These are phyloP conservation scores for Trichoderma simmonsii DNA, from an alignment of 2,329 filamentous ascomycete genomes.

Conservation along the genomic window DNA sequence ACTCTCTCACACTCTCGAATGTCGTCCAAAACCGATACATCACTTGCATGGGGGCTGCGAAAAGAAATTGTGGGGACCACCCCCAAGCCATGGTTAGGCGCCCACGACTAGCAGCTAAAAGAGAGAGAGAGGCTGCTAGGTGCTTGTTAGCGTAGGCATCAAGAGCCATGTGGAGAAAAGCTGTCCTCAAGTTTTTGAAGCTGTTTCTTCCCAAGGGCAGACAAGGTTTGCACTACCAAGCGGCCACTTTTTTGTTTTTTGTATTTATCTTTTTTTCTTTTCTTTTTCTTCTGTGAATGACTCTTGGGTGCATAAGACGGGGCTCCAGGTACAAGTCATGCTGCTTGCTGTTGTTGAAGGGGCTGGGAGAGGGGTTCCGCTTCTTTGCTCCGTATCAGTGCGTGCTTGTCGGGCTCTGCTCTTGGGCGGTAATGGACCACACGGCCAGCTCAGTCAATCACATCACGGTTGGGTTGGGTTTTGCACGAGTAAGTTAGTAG, in stretches of 20 bases:
- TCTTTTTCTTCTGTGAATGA: background rate
- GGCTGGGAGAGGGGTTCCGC: background rate
- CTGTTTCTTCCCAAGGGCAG: background rate
- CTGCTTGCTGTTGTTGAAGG: background rate
- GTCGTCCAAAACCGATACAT: conserved; percentile 7
- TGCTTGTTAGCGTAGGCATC: background rate
- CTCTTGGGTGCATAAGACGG: background rate
- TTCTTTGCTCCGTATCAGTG: background rate
- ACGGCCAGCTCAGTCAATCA: background rate
- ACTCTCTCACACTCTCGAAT: background rate
- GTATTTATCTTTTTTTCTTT: background rate
- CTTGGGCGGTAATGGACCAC: background rate
- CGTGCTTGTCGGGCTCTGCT: background rate
- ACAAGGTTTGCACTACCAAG: background rate
- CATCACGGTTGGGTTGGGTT: background rate
- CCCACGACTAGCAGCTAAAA: background rate
- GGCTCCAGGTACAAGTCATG: background rate
- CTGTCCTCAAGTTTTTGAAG: background rate
- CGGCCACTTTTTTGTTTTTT: background rate
- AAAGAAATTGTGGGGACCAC: background rate
- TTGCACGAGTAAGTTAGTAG: background rate
- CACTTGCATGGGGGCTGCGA: background rate
- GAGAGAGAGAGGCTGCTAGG: background rate
- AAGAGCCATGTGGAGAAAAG: background rate
- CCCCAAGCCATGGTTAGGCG: background rate